phyloP scores from a whole-genome alignment of 2,329 filamentous ascomycete genomes.

The Phyllosticta paracitricarpa region DNA sequence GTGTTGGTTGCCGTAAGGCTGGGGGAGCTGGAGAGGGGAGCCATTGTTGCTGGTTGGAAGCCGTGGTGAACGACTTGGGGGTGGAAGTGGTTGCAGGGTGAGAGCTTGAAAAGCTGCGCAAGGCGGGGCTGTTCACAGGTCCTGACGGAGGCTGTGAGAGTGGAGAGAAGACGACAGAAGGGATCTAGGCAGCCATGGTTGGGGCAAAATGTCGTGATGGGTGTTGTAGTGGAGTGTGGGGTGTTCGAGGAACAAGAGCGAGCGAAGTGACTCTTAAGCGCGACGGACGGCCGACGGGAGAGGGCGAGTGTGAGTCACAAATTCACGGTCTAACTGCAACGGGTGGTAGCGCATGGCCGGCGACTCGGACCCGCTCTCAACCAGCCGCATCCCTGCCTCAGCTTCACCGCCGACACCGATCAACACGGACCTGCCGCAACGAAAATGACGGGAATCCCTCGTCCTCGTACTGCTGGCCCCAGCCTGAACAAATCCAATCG shows the following conservation, averaged over 20 bases:
- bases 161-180: conserved; percentile 16
- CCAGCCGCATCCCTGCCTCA: too few species aligned
- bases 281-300: neutral
- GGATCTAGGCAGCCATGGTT: conserved; percentile 14
- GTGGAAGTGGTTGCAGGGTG: conserved; percentile 50
- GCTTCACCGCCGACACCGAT: too few species aligned
- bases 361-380: too few species aligned
- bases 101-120: conserved; percentile 45
- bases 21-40: conserved; percentile 54
- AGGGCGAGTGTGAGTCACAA: neutral
- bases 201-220: conserved; percentile 7
- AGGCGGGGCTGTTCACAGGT: conserved; percentile 57
- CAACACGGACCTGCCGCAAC: too few species aligned
- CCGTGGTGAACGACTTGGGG: conserved; percentile 72
- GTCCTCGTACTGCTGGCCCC: too few species aligned
- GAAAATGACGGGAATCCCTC: too few species aligned
- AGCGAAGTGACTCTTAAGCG: neutral
- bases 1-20: conserved; percentile 42
- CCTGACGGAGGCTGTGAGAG: conserved; percentile 25
- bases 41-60: conserved; percentile 66
- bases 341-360: too few species aligned
- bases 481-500: too few species aligned
- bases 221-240: conserved; percentile 17
- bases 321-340: too few species aligned
- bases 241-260: neutral